Conservation (phyloP, 2,329 filamentous ascomycete species). For the Colletotrichum truncatum region DNA sequence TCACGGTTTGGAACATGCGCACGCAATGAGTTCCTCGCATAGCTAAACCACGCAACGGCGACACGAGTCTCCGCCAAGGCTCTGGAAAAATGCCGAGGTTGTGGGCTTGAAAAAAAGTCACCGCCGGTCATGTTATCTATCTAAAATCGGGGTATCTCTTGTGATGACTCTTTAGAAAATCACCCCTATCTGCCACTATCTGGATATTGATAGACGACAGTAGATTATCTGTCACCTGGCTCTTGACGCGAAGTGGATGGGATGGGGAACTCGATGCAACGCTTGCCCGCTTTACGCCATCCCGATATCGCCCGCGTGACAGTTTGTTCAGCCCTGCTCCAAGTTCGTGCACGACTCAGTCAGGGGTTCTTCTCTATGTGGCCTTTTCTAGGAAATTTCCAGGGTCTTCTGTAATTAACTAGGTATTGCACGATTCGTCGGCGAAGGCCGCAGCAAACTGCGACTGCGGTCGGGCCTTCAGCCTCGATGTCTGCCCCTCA, state of each 20-base stretch:
- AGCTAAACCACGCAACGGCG: not conserved
- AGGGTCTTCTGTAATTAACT: not conserved
- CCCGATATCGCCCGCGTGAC: not conserved
- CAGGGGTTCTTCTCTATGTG: not conserved
- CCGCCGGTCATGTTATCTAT: not conserved
- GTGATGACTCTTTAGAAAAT: not conserved
- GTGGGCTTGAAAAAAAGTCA: not conserved
- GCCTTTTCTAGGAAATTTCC: conserved; percentile 1
- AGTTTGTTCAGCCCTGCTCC: not conserved
- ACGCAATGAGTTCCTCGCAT: not conserved
- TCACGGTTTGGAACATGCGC: not conserved
- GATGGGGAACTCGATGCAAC: not conserved
- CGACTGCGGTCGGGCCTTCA: not conserved
- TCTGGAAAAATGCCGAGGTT: not conserved
- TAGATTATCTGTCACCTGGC: not conserved
- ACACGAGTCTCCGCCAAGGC: not conserved
- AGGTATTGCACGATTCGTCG: not conserved
- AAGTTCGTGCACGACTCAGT: conserved; percentile 2
- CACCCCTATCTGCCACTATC: not conserved
- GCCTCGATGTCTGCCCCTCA: not conserved
- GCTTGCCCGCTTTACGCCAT: not conserved
- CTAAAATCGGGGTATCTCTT: not conserved
- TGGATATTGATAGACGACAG: not conserved
- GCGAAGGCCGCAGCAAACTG: not conserved
- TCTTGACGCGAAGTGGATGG: not conserved